Evolutionary conservation across 2,329 filamentous ascomycete species (phyloP).

Genomic region (Diplodia intermedia): DNA sequence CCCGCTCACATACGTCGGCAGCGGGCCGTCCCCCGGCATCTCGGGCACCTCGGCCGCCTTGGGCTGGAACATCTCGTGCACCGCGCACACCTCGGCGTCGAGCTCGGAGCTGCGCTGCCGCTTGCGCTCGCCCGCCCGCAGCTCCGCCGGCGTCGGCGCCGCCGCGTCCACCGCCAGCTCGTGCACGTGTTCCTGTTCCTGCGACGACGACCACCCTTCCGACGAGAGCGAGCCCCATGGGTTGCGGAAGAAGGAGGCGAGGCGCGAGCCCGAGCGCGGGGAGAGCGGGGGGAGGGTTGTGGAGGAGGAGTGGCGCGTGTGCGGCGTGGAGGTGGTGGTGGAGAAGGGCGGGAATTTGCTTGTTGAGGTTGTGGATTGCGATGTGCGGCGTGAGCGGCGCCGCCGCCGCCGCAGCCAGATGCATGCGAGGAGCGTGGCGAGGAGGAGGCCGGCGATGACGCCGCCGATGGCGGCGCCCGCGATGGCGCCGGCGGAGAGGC

Average conservation of each 20-base stretch:
- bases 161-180: not conserved
- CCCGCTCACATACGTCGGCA: constrained; percentile 5
- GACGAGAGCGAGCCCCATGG: not conserved
- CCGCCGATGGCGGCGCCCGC: constrained; percentile 44
- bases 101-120: constrained; percentile 12
- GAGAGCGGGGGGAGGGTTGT: not conserved
- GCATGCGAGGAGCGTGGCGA: constrained; percentile 42
- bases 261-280: constrained; percentile 13
- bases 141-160: constrained; percentile 6
- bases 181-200: not conserved
- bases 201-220: not conserved
- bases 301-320: not conserved
- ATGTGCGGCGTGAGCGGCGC: too few relatives aligned
- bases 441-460: constrained; percentile 35
- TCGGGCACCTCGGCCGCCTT: constrained; percentile 2
- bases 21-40: constrained; percentile 24
- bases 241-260: constrained; percentile 28
- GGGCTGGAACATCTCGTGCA: constrained; percentile 30
- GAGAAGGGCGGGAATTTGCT: not conserved
- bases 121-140: constrained; percentile 8
- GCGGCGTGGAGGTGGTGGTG: not conserved
- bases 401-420: constrained; percentile 29
- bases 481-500: constrained; percentile 42
- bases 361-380: not conserved
- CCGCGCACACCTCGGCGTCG: constrained; percentile 4